Conservation (phyloP, 768 basidiomycete species). For the Agrocybe praecox region DNA sequence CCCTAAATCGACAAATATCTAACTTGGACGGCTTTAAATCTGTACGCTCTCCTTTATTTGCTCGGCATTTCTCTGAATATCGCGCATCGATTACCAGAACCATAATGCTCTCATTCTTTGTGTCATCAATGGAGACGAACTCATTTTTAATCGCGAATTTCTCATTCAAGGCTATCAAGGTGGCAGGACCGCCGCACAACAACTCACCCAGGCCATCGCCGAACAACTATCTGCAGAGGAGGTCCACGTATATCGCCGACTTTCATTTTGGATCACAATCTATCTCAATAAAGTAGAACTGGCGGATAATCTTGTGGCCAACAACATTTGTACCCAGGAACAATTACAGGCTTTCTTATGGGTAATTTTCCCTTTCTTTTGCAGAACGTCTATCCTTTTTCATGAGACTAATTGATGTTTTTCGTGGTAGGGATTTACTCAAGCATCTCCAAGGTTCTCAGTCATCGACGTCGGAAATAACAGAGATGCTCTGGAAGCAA, state of each 20-base stretch:
- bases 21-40: slow-evolving; percentile 55
- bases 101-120: slow-evolving; percentile 73
- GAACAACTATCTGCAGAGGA: slow-evolving; percentile 67
- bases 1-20: slow-evolving; percentile 66
- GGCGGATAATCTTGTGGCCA: slow-evolving; percentile 48
- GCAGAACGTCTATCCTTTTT: background rate
- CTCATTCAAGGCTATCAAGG: slow-evolving; percentile 67
- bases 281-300: slow-evolving; percentile 68
- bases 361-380: slow-evolving; percentile 29
- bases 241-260: slow-evolving; percentile 58
- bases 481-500: slow-evolving; percentile 62
- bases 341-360: slow-evolving; percentile 72
- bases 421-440: slow-evolving; percentile 61
- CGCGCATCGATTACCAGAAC: slow-evolving; percentile 42
- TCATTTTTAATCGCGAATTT: slow-evolving; percentile 62
- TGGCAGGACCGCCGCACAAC: slow-evolving; percentile 64
- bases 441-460: slow-evolving; percentile 71
- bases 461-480: slow-evolving; percentile 69
- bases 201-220: slow-evolving; percentile 68
- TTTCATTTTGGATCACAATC: slow-evolving; percentile 77
- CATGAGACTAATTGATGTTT: background rate
- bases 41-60: slow-evolving; percentile 26
- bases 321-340: slow-evolving; percentile 60
- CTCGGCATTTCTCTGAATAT: background rate
- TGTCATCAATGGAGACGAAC: slow-evolving; percentile 73